Conservation (phyloP, 139 green algal species). For the Penium margaritaceum region DNA sequence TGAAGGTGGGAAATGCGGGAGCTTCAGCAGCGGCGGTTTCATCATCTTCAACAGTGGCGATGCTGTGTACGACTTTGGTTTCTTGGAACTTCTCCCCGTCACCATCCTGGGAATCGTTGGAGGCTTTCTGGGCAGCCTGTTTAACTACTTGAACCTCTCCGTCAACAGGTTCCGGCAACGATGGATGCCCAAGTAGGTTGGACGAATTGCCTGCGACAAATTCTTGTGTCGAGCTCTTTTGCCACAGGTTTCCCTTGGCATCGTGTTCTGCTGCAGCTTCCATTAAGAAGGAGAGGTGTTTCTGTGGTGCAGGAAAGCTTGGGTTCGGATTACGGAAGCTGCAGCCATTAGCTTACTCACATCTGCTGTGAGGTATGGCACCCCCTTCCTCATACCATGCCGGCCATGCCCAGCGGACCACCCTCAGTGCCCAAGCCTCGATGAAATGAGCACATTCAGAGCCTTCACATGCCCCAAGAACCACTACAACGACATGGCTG, state of each 20-base stretch:
- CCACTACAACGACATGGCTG: constrained; percentile 75
- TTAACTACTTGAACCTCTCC: constrained; percentile 62
- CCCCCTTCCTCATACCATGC: constrained; percentile 40
- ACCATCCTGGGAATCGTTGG: constrained; percentile 68
- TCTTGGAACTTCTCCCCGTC: constrained; percentile 67
- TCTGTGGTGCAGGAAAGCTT: too few relatives aligned
- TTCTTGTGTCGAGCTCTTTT: too few relatives aligned
- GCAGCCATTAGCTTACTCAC: too few relatives aligned
- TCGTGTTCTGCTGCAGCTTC: too few relatives aligned
- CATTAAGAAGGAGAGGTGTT: too few relatives aligned
- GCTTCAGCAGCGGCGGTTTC: constrained; percentile 32
- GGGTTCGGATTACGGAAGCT: too few relatives aligned
- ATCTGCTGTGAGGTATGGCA: constrained; percentile 24
- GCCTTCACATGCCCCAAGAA: constrained; percentile 37
- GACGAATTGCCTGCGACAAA: too few relatives aligned
- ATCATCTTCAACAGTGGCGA: constrained; percentile 39
- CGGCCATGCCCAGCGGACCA: constrained; percentile 47
- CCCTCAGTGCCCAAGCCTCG: constrained; percentile 55
- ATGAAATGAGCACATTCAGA: constrained; percentile 65
- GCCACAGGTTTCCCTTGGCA: too few relatives aligned
- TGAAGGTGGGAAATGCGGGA: constrained; percentile 27
- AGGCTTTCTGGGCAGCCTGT: constrained; percentile 59
- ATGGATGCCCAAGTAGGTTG: too few relatives aligned
- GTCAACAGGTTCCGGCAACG: constrained; percentile 35
- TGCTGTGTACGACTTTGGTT: constrained; percentile 27